Evolutionary conservation across 192 early-diverging fungal species (phyloP), one percentile per base, ranked within the genome.

Genomic region (Podila epigama): DNA sequence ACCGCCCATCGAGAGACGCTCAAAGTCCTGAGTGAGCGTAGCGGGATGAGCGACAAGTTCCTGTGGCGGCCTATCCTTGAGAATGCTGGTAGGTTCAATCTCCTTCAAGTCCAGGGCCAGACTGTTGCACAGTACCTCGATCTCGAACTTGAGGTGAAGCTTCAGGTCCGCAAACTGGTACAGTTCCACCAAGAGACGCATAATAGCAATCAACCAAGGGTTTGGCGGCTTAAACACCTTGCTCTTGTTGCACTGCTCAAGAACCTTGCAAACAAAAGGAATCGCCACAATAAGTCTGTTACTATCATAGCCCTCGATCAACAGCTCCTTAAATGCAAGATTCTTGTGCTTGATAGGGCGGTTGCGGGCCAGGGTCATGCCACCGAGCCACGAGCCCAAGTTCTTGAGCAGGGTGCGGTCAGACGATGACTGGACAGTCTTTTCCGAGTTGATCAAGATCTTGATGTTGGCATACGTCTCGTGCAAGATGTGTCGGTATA

Each of bases 181-280:
- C 11, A 99, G 83, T 79, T 99, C 97, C 4, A 92, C 91, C 40
- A 99, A 80, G 16, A 98, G 85, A 52, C 88, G 88, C 87, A 99
- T 88, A 60, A 96, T 95, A 33, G 93, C 94, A 90, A 99, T 95
- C 42, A 99, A 71, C 97, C 97, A 99, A 16, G 97, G 97, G 81
- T 97, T 98, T 32, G 97, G 96, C 12, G 94, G 93, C 56, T 90
- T 90, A 82, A 99, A 99, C 4, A 98, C 90, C 55, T 88, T 93
- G 65, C 91, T 95, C 42, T 87, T 85, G 27, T 84, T 84, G 52
- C 92, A 89, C 78, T 97, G 95, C 66, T 97, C 96, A 52, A 99
- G 82, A 0, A 98, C 94, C 80, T 98, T 97, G 85, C 97, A 99
- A 10, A 97, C 94, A 72, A 99, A 99, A 35, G 97, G 97, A 61